These are phyloP conservation scores for Lactarius deliciosus DNA, from an alignment of 768 basidiomycete genomes.

Conservation along the genomic window DNA sequence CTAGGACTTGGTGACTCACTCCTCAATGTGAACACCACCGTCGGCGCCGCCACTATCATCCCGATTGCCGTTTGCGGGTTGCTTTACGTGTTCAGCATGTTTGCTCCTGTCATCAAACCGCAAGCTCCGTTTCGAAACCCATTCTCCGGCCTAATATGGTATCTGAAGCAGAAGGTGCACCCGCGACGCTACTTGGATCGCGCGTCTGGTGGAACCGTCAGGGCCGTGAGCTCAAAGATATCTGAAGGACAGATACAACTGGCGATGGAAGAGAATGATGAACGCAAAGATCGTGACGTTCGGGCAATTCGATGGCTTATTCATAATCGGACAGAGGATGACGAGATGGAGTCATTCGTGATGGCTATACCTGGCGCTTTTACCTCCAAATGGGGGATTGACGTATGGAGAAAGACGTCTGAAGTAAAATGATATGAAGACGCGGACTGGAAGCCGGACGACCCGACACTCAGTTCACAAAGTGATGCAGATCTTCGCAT, in stretches of 20 bases:
- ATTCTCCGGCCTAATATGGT: constrained; percentile 18
- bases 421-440: not conserved
- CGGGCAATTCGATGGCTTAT: constrained; percentile 1
- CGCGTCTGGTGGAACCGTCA: not conserved
- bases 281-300: constrained; percentile 2
- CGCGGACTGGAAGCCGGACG: not conserved
- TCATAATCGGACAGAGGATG: constrained; percentile 1
- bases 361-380: not conserved
- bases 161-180: constrained; percentile 8
- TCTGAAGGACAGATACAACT: not conserved
- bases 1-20: constrained; percentile 48
- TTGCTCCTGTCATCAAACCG: constrained; percentile 10
- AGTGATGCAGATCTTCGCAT: not conserved
- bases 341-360: constrained; percentile 11
- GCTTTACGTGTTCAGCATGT: constrained; percentile 21
- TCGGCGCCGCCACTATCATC: constrained; percentile 9
- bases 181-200: not conserved
- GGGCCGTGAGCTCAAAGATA: not conserved
- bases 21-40: constrained; percentile 31
- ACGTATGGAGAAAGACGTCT: not conserved
- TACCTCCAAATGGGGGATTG: not conserved
- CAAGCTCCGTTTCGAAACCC: constrained; percentile 19
- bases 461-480: not conserved
- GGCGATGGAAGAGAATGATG: constrained; percentile 2
- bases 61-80: constrained; percentile 15